Evolutionary conservation across 108 stramenopile species (phyloP).

Genomic region (Discostella pseudostelligera): DNA sequence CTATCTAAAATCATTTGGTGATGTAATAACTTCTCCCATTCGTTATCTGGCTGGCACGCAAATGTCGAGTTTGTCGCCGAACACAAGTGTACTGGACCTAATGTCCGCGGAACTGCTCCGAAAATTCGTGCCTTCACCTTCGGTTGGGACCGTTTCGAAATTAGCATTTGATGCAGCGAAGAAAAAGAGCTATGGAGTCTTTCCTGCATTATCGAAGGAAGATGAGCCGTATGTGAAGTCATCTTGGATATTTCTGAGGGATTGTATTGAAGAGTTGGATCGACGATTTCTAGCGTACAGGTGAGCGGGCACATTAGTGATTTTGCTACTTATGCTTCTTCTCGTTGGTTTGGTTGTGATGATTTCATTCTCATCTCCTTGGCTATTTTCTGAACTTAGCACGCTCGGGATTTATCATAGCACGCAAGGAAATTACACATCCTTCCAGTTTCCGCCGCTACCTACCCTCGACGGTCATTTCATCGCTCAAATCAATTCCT

Average conservation of each 20-base stretch:
- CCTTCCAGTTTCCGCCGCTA: constrained; percentile 77
- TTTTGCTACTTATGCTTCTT: neutral
- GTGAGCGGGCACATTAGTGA: constrained; percentile 9
- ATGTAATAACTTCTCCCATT: constrained; percentile 47
- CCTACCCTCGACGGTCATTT: constrained; percentile 85
- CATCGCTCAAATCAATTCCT: constrained; percentile 72
- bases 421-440: constrained; percentile 51
- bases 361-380: neutral
- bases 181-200: constrained; percentile 35
- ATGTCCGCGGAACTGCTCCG: constrained; percentile 26
- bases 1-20: constrained; percentile 45
- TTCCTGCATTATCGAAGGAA: constrained; percentile 61
- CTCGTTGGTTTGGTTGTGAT: neutral
- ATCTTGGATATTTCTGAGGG: constrained; percentile 67
- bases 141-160: constrained; percentile 36
- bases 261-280: constrained; percentile 70
- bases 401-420: constrained; percentile 12
- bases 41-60: constrained; percentile 49
- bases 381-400: neutral
- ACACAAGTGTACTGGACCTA: constrained; percentile 27
- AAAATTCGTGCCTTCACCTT: constrained; percentile 41
- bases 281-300: constrained; percentile 59
- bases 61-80: constrained; percentile 4
- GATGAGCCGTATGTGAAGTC: constrained; percentile 71
- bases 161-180: constrained; percentile 35